These are phyloP conservation scores for Jamesozyma lodderae DNA, from an alignment of 805 yeast genomes.

Conservation along the genomic window DNA sequence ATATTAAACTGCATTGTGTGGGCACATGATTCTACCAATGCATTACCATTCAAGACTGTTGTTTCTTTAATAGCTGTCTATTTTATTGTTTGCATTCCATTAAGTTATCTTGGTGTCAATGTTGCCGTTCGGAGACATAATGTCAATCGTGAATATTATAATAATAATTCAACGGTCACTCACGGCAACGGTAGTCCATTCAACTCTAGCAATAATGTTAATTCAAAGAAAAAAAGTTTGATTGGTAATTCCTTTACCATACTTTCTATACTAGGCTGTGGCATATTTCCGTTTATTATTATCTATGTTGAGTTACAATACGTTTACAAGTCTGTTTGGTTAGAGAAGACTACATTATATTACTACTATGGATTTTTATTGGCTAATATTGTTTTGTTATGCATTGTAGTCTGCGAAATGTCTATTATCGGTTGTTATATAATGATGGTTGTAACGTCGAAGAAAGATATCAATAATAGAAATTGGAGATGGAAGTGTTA, in stretches of 20 bases:
- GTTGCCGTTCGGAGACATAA: no score
- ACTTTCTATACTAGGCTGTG: slow-evolving; percentile 30
- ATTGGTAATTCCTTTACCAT: slow-evolving; percentile 4
- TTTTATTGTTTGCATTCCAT: slow-evolving; percentile 60
- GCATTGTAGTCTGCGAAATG: slow-evolving; percentile 59
- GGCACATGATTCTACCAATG: slow-evolving; percentile 66
- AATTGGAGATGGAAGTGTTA: slow-evolving; percentile 81
- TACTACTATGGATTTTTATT: slow-evolving; percentile 73
- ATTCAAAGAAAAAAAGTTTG: not conserved
- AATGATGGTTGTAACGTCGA: slow-evolving; percentile 38
- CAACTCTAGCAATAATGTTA: not conserved
- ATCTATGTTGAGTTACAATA: slow-evolving; percentile 71
- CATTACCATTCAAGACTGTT: slow-evolving; percentile 72
- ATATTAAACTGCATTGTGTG: slow-evolving; percentile 61
- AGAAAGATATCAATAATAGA: slow-evolving; percentile 6
- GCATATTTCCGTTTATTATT: slow-evolving; percentile 68
- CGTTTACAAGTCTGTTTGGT: slow-evolving; percentile 69
- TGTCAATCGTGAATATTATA: not conserved
- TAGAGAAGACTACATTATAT: slow-evolving; percentile 68
- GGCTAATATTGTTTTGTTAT: slow-evolving; percentile 47
- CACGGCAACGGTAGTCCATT: not conserved
- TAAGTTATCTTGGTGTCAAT: slow-evolving; percentile 63
- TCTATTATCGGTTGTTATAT: slow-evolving; percentile 62
- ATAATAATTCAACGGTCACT: not conserved
- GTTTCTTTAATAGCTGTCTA: slow-evolving; percentile 50